Conservation (phyloP, 1,284 basidiomycete species). For the Ceratobasidium sp. region DNA sequence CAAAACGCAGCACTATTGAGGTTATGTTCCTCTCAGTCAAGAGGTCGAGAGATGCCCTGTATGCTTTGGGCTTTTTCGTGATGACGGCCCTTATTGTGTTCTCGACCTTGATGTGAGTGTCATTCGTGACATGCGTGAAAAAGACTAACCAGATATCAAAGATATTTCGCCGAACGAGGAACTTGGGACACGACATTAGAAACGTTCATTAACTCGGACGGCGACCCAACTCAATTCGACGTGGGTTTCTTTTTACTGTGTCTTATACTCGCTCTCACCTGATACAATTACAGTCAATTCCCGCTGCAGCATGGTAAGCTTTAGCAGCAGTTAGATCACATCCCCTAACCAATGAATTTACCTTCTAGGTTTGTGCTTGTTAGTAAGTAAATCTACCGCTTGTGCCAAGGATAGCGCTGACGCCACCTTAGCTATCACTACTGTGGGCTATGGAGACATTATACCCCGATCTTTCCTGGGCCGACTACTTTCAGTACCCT, state of each 20-base stretch:
- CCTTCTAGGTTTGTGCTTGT: constrained; percentile 59
- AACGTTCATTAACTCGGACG: constrained; percentile 82
- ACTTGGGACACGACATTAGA: constrained; percentile 81
- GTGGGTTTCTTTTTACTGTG: constrained; percentile 50
- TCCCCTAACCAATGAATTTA: constrained; percentile 49
- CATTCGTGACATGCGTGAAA: neutral
- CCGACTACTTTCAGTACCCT: constrained; percentile 79
- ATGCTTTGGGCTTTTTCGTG: constrained; percentile 89
- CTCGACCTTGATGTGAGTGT: constrained; percentile 77
- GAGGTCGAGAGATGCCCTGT: constrained; percentile 81
- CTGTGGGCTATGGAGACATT: constrained; percentile 63
- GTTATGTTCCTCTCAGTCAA: constrained; percentile 91
- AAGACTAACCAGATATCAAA: constrained; percentile 44
- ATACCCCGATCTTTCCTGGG: constrained; percentile 64
- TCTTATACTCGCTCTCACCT: constrained; percentile 10
- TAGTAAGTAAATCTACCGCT: constrained; percentile 55
- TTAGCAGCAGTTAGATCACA: neutral
- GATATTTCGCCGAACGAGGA: constrained; percentile 87
- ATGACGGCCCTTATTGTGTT: constrained; percentile 84
- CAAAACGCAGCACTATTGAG: constrained; percentile 73
- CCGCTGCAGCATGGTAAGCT: constrained; percentile 72
- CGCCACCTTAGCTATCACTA: constrained; percentile 70
- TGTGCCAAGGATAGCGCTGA: constrained; percentile 2
- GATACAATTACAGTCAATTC: constrained; percentile 65
- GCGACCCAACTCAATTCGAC: constrained; percentile 77